Conservation (phyloP, 1,284 basidiomycete species). For the Melampsora larici-populina region DNA sequence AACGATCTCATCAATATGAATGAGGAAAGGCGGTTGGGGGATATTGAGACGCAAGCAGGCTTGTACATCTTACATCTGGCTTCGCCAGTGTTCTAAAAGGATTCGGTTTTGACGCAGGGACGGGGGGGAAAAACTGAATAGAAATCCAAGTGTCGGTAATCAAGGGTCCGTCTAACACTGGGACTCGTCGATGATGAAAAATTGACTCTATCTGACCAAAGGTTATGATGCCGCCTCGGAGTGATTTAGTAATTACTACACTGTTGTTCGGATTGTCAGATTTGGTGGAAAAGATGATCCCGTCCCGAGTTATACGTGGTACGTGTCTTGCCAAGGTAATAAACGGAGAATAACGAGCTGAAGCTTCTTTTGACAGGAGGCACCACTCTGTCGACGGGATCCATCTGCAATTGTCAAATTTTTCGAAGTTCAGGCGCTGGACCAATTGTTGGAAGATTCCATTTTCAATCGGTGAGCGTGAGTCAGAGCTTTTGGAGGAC, state of each 20-base stretch:
- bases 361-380: not conserved
- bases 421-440: not conserved
- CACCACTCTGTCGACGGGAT: not conserved
- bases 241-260: not conserved
- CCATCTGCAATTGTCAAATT: not conserved
- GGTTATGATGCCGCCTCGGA: not conserved
- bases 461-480: slow-evolving; percentile 46
- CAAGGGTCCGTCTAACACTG: not conserved
- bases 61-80: slow-evolving; percentile 55
- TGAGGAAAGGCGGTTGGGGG: not conserved
- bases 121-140: not conserved
- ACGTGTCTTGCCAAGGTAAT: not conserved
- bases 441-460: not conserved
- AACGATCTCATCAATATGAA: slow-evolving; percentile 9
- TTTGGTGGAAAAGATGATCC: not conserved
- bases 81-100: not conserved
- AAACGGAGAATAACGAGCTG: not conserved
- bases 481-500: slow-evolving; percentile 67
- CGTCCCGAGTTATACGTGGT: not conserved
- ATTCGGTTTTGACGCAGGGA: not conserved
- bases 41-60: no score
- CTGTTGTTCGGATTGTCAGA: not conserved
- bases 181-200: not conserved
- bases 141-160: not conserved
- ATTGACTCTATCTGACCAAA: not conserved